These are phyloP conservation scores for Aspergillus ellipticus DNA, from an alignment of 495 filamentous ascomycete species.

Conservation along the genomic window DNA sequence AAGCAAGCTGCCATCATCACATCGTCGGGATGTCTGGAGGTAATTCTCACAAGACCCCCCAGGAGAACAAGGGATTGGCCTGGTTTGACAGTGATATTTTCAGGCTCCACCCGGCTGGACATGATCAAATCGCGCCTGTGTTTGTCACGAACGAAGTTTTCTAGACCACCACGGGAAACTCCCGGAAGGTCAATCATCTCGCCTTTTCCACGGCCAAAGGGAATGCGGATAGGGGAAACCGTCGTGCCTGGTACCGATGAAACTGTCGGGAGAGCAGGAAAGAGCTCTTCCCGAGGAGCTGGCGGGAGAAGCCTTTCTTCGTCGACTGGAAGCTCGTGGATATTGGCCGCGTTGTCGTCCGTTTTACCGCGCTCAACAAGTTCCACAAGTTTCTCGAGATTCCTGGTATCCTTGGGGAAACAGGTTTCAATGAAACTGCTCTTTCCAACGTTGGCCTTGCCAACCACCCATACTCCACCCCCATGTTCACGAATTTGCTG, in stretches of 20 bases:
- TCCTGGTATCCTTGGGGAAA: constrained; percentile 74
- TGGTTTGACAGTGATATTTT: constrained; percentile 67
- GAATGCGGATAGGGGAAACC: constrained; percentile 84
- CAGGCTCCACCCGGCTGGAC: constrained; percentile 61
- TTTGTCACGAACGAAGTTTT: constrained; percentile 60
- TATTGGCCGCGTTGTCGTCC: constrained; percentile 13
- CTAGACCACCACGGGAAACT: constrained; percentile 67
- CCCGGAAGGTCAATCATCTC: constrained; percentile 96
- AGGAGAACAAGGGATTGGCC: constrained; percentile 79
- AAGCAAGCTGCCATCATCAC: constrained; percentile 75
- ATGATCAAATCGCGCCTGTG: constrained; percentile 68
- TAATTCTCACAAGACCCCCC: constrained; percentile 85
- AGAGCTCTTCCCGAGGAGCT: constrained; percentile 63
- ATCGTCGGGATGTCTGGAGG: constrained; percentile 59
- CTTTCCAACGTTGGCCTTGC: constrained; percentile 97
- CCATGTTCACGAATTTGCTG: constrained; percentile 75
- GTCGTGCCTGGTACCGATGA: constrained; percentile 90
- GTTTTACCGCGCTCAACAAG: constrained; percentile 27
- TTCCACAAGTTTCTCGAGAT: constrained; percentile 36
- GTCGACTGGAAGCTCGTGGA: constrained; percentile 10
- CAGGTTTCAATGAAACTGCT: constrained; percentile 82
- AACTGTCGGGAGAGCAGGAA: constrained; percentile 75
- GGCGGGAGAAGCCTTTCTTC: constrained; percentile 64
- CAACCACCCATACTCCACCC: constrained; percentile 93
- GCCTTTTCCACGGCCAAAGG: constrained; percentile 77